A percentile compares a stretch with the other conserved stretches of the same genome.
phyloP scores from a whole-genome alignment of 2,329 filamentous ascomycete genomes.

The Ceratocystis papillata region DNA sequence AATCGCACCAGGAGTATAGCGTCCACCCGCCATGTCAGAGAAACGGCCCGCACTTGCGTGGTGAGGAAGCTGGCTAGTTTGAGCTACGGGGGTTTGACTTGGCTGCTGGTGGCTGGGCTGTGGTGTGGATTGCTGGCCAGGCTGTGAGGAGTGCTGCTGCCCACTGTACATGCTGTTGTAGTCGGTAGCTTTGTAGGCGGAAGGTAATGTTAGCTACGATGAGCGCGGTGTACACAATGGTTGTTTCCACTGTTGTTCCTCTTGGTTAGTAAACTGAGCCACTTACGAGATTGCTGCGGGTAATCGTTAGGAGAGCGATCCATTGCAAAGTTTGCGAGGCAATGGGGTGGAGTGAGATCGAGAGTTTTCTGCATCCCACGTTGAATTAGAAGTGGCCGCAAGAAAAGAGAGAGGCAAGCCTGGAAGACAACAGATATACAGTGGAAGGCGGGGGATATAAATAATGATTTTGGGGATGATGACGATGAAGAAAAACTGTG shows the following conservation, averaged over 20 bases:
- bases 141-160: background rate
- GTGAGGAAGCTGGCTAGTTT: slow-evolving; percentile 2
- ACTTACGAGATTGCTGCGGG: slow-evolving; percentile 12
- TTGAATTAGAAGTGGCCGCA: slow-evolving; percentile 7
- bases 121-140: background rate
- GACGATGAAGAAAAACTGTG: background rate
- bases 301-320: slow-evolving; percentile 11
- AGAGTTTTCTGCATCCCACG: background rate
- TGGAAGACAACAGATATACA: background rate
- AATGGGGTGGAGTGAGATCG: background rate
- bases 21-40: background rate
- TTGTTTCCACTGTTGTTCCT: background rate
- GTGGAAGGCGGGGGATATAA: background rate
- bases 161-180: slow-evolving; percentile 10
- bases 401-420: background rate
- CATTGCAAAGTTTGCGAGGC: background rate
- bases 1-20: background rate
- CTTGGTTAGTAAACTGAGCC: background rate
- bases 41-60: background rate
- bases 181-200: background rate
- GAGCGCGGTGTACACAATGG: slow-evolving; percentile 11
- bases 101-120: background rate
- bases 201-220: background rate
- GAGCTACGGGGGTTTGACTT: background rate
- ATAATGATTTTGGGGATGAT: background rate